Evolutionary conservation across 441 rosid genomes (phyloP).

Genomic region (Aquilaria agallochum): DNA sequence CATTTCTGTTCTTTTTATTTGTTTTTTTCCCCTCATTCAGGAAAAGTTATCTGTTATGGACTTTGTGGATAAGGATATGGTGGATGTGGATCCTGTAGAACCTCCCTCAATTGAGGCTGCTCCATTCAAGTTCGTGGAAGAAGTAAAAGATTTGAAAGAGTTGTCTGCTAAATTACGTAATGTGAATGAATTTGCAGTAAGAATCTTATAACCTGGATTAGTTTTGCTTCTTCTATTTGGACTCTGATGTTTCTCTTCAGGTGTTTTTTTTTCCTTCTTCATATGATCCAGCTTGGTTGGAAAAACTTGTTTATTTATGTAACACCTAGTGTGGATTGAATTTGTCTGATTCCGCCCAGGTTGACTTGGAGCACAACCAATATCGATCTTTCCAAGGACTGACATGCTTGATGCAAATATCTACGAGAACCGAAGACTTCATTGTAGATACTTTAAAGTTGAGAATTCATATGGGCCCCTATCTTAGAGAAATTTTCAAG

Average conservation of each 20-base stretch:
- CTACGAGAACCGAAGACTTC: constrained; percentile 90
- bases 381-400: constrained; percentile 96
- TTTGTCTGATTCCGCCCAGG: constrained; percentile 38
- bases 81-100: constrained; percentile 34
- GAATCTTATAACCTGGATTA: constrained; percentile 14
- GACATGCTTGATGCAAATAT: constrained; percentile 96
- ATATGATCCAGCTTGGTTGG: background rate
- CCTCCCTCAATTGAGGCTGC: constrained; percentile 50
- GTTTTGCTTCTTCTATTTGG: background rate
- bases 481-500: constrained; percentile 80
- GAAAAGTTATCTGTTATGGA: constrained; percentile 70
- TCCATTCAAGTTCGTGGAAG: constrained; percentile 70
- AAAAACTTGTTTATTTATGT: background rate
- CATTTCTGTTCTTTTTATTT: constrained; percentile 1
- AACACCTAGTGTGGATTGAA: background rate
- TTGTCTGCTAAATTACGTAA: constrained; percentile 57
- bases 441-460: constrained; percentile 85
- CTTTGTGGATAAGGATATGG: constrained; percentile 51
- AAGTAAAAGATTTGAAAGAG: constrained; percentile 74
- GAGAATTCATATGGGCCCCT: constrained; percentile 76
- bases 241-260: background rate
- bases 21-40: constrained; percentile 30
- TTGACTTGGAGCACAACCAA: constrained; percentile 96
- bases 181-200: constrained; percentile 84
- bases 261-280: constrained; percentile 5